Evolutionary conservation across 768 basidiomycete genomes (phyloP), one percentile per base, ranked within the genome.

Genomic region (Pisolithus tinctorius): DNA sequence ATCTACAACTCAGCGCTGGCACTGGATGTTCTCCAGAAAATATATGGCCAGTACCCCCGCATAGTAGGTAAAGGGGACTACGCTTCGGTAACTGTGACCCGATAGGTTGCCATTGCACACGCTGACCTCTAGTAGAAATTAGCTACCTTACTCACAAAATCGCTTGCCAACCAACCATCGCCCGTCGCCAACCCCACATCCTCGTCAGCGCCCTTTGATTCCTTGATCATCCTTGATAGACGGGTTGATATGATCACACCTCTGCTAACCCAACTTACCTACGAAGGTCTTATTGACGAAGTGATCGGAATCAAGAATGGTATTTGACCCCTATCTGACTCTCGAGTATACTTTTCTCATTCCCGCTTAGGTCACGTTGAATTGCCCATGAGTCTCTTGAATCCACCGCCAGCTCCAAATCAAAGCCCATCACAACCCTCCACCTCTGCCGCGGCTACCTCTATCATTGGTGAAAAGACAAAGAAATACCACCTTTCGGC

Each of bases 281-380:
- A 98, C 58, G 88, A 98, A 64, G 96, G 96, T 17, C 83, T 99
- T 45, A 76, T 97, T 31, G 96, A 98, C 62, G 96, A 99, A 66
- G 71, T 92, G 34, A 74, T 96, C 44, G 88, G 91, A 0, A 85
- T 99, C 55, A 87, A 80, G 66, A 93, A 96, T 61, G 87, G 94
- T 92, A 60, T 53, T 85, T 68, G 34, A 25, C 45, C n/a, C n/a
- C 3, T 47, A 14, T 23, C 26, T 16, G 5, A 27, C 27, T 17
- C 11, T 4, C 10, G 37, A 10, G 42, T 11, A 34, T 34, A 2
- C 17, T 20, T 13, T 48, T 55, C 57, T 29, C 60, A 13, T 23
- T 10, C 45, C 37, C 54, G 14, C 6, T 34, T 53, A 91, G 89
- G 86, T 17, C 84, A 90, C 56, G 83, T 85, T 27, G 89, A 92